Base-by-base conservation (phyloP, 768 basidiomycete genomes). In the Astraeus odoratus region DNA sequence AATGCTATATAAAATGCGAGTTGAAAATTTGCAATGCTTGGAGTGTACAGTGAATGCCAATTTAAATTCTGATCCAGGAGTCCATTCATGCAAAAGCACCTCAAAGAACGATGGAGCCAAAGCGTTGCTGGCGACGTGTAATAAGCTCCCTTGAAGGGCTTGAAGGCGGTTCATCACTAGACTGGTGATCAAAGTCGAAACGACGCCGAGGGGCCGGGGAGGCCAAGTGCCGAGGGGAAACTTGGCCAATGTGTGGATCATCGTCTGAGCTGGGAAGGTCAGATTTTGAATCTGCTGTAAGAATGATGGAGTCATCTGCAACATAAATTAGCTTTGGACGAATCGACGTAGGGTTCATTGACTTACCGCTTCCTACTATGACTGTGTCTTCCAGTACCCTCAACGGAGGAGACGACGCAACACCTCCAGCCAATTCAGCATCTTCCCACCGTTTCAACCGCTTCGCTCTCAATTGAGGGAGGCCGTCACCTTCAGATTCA, bases 191-290 rank as follows among this genome's bases (percentile, higher is more conserved):
- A 16, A 46, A 50, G 25, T 43, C 54, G 49, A 64, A 58, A 18
- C 59, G 51, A 31, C 73, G 71, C 27, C 70, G 76, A 33, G 74
- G 61, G 18, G 68, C 71, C 5, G 83, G 81, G 7, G 83, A 87
- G 30, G 78, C 75, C 25, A 86, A 60, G 53, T 80, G 79, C 48
- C 75, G 74, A n/a, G 83, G 82, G 0, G 81, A 84, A 15, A 84
- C 79, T 58, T 83, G 80, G 0, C 82, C 81, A 22, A 77, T 48
- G 48, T 72, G 70, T 0, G 72, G 74, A 50, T 84, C 80, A 46
- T 87, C 81, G 52, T 86, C 83, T 3, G 83, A 84, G 10, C 67
- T 57, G 42, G 73, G 64, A 1, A 48, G 27, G 20, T 47, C 44
- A 30, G 19, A 9, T 13, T 25, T 30, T n/a, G 16, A 33, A 2